phyloP scores from a whole-genome alignment of 805 yeast species.

The Yamadazyma laniorum region DNA sequence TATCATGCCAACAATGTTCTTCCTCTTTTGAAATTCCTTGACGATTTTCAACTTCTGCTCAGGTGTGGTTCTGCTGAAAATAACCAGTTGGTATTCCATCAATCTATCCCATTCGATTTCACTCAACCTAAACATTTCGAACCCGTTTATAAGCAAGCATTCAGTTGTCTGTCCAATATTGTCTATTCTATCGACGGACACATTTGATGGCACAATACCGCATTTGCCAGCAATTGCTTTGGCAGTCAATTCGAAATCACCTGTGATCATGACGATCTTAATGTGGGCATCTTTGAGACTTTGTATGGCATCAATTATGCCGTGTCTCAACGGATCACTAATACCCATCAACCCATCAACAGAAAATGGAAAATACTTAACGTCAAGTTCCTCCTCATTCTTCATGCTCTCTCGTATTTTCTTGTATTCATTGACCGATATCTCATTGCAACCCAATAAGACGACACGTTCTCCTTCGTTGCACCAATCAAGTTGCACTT shows the following conservation, averaged over 20 bases:
- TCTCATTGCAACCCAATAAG: conserved; percentile 24
- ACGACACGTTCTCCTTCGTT: conserved; percentile 36
- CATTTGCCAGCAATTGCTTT: conserved; percentile 47
- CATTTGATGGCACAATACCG: conserved; percentile 31
- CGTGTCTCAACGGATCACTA: conserved; percentile 44
- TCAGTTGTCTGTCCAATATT: conserved; percentile 20
- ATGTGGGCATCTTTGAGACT: conserved; percentile 40
- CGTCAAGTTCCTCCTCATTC: conserved; percentile 12
- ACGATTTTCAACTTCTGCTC: conserved; percentile 53
- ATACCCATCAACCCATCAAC: conserved; percentile 42
- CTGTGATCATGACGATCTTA: conserved; percentile 46
- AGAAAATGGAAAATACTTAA: conserved; percentile 11
- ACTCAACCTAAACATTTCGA: conserved; percentile 26
- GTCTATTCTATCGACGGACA: conserved; percentile 17
- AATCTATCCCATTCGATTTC: conserved; percentile 45
- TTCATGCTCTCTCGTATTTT: conserved; percentile 1
- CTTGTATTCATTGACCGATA: conserved; percentile 10
- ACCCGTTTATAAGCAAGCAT: conserved; percentile 34
- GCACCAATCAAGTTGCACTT: conserved; percentile 35
- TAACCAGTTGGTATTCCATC: conserved; percentile 37
- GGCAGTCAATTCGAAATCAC: conserved; percentile 54
- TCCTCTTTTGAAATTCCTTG: conserved; percentile 39
- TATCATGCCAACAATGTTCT: conserved; percentile 32
- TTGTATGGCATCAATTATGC: conserved; percentile 29
- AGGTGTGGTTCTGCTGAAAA: conserved; percentile 42